Evolutionary conservation across 192 early-diverging fungal species (phyloP).

Genomic region (Coemansia sp.): DNA sequence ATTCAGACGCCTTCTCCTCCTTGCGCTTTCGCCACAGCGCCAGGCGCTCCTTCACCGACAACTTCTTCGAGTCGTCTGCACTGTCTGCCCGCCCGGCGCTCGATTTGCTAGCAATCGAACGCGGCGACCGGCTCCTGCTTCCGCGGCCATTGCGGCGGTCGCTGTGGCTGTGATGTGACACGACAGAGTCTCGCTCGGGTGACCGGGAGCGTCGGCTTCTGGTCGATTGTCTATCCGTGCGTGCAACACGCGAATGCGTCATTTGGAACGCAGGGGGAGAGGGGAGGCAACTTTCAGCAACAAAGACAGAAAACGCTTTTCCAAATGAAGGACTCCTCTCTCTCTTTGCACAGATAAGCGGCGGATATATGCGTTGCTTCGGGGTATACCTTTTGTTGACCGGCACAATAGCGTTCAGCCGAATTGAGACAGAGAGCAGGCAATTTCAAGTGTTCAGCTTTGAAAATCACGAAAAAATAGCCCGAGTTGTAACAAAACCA

Average conservation of each 20-base stretch:
- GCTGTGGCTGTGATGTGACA: neutral
- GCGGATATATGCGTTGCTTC: too few species aligned
- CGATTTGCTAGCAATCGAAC: neutral
- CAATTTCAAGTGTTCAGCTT: too few species aligned
- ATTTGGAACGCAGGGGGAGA: constrained; percentile 23
- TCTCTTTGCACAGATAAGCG: too few species aligned
- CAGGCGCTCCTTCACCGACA: constrained; percentile 74
- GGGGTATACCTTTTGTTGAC: too few species aligned
- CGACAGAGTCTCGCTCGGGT: constrained; percentile 14
- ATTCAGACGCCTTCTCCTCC: constrained; percentile 28
- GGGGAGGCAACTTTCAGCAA: neutral
- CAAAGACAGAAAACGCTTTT: too few species aligned
- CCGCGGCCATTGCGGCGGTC: neutral
- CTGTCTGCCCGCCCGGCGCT: constrained; percentile 7
- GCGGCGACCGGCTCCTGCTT: constrained; percentile 23
- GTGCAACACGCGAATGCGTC: constrained; percentile 33
- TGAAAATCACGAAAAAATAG: neutral
- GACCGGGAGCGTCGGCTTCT: constrained; percentile 22
- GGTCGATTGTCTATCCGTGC: constrained; percentile 26
- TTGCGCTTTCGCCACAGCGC: constrained; percentile 77
- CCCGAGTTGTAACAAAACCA: neutral
- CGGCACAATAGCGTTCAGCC: too few species aligned
- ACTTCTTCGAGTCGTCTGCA: constrained; percentile 60
- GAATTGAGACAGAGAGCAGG: too few species aligned
- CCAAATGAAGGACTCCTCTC: too few species aligned